Conservation (phyloP, 73 alveolate genomes). For the Stentor roeselii region DNA sequence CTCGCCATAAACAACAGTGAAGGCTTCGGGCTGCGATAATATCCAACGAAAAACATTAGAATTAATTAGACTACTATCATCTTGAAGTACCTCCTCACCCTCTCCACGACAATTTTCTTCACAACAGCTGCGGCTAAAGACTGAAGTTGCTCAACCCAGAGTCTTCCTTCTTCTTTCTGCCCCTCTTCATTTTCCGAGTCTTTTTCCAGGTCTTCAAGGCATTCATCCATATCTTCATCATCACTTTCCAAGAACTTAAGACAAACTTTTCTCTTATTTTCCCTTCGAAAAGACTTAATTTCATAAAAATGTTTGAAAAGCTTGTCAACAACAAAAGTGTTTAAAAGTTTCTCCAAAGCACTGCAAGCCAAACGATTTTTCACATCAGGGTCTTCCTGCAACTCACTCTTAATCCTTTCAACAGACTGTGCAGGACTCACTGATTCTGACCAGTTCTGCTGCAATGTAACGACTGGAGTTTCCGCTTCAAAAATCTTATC, state of each 20-base stretch:
- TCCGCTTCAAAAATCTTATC: neutral
- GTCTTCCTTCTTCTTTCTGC: neutral
- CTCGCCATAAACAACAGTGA: constrained; percentile 90
- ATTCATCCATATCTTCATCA: neutral
- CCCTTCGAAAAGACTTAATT: neutral
- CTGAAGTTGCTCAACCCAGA: neutral
- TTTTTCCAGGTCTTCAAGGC: too few species aligned
- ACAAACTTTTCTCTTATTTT: neutral
- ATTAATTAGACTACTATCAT: neutral
- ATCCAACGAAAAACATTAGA: neutral
- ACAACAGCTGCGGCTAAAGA: neutral
- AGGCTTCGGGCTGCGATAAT: constrained; percentile 90
- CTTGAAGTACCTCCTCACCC: neutral
- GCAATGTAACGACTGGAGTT: neutral
- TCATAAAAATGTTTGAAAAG: neutral
- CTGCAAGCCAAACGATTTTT: neutral
- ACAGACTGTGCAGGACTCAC: neutral
- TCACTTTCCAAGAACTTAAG: neutral
- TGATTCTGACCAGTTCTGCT: too few species aligned
- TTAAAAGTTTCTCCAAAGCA: neutral
- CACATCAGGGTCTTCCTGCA: neutral
- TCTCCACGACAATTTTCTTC: neutral
- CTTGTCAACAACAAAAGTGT: neutral
- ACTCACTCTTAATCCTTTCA: neutral
- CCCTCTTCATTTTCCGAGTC: neutral